Base-by-base conservation (phyloP, 768 basidiomycete species). In the Boletus rubroflammeus region DNA sequence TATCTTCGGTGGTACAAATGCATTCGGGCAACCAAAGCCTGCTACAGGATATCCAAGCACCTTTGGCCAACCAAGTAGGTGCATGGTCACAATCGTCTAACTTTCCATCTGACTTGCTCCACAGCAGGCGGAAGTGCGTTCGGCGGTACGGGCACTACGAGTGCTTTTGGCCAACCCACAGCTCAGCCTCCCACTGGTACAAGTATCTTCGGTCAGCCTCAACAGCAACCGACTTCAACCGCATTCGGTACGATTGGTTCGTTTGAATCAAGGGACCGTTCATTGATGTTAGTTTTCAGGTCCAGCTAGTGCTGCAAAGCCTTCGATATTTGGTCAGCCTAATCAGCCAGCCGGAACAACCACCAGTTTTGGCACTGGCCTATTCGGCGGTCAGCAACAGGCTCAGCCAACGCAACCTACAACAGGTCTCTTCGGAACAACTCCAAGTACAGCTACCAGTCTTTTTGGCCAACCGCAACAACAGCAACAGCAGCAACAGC, bases 311-410 rank as follows among this genome's bases (percentile, higher is more conserved):
- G 62, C 74, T 21, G 55, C 71, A 19, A 81, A 82, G 53, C 73
- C 81, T 6, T 71, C 72, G 15, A 63, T 81, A 25, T 84, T 84
- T 51, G 80, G 82, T 47, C 77, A 74, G 42, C 59, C 78, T 11
- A 59, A 65, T 41, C 78, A 82, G 54, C 73, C 78, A 32, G 55
- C 68, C 3, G 62, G 62, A 10, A 56, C 74, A 25, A 59, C 71
- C 29, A 67, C 71, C 19, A 68, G 69, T 23, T 78, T 77, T 51
- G 74, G 76, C 1, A 36, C 55, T n/a, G 52, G 67, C 35, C 15
- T 70, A 36, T 70, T 58, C 47, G 61, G 61, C 47, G 63, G 59
- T 48, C 72, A 70, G 45, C 67, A 59, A 44, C 64, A 60, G 32
- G 36, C 56, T 34, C 67, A 64, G 44, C 56, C 64, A 47, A 28